These are phyloP conservation scores for Striga asiatica DNA, from an alignment of 257 asterid species.

Conservation along the genomic window DNA sequence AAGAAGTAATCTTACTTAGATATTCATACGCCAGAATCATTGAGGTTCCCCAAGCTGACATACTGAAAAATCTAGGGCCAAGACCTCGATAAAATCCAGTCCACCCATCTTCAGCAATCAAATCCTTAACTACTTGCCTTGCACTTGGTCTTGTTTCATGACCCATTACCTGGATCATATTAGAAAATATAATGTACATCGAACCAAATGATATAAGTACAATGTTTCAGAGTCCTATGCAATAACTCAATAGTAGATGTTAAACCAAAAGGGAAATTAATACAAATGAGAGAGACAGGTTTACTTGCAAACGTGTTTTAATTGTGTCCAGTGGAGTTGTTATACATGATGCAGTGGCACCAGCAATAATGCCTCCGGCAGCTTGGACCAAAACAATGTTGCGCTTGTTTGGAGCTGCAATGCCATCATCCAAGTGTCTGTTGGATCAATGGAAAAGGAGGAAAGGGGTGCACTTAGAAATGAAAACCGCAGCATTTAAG, in stretches of 20 bases:
- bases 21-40: constrained; percentile 97
- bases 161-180: constrained; percentile 61
- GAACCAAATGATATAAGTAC: neutral
- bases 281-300: neutral
- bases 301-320: constrained; percentile 95
- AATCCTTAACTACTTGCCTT: constrained; percentile 56
- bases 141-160: constrained; percentile 62
- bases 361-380: constrained; percentile 88
- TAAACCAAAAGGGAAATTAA: no score
- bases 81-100: constrained; percentile 83
- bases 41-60: constrained; percentile 99
- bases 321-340: constrained; percentile 94
- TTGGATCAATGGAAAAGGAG: constrained; percentile 11
- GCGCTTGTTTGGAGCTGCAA: constrained; percentile 52
- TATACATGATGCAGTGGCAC: constrained; percentile 81
- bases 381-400: constrained; percentile 72
- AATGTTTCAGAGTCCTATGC: neutral
- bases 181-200: constrained; percentile 14
- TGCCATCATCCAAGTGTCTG: constrained; percentile 53
- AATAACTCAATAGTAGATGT: no score
- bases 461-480: neutral
- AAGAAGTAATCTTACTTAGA: constrained; percentile 43
- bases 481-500: neutral
- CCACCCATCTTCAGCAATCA: constrained; percentile 95
- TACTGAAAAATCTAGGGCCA: constrained; percentile 96